Evolutionary conservation across 495 filamentous ascomycete species (phyloP).

Genomic region (Penicillium taxi): DNA sequence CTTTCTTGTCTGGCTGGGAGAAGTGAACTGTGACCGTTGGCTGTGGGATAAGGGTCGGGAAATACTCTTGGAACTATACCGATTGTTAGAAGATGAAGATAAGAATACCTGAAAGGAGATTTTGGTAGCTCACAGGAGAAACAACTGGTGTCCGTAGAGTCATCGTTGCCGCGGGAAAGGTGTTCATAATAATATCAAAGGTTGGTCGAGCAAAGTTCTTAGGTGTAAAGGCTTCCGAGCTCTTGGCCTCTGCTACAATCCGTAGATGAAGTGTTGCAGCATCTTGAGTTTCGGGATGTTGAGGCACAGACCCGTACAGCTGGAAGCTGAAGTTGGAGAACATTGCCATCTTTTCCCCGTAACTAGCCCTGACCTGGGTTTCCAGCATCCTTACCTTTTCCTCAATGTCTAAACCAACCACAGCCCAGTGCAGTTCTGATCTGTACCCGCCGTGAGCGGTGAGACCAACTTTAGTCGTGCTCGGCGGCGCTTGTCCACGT

Average conservation of each 20-base stretch:
- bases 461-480: conserved; percentile 48
- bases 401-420: conserved; percentile 25
- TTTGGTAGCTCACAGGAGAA: too few relatives aligned
- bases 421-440: conserved; percentile 33
- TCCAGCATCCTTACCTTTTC: background rate
- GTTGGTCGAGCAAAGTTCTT: conserved; percentile 11
- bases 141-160: too few relatives aligned
- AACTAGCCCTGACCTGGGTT: conserved; percentile 2
- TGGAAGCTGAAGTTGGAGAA: conserved; percentile 15
- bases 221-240: conserved; percentile 10
- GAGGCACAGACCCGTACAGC: conserved; percentile 9
- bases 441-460: conserved; percentile 43
- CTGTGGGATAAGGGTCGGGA: too few relatives aligned
- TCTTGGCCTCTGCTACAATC: conserved; percentile 14
- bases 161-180: too few relatives aligned
- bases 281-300: conserved; percentile 15
- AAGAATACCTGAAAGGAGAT: too few relatives aligned
- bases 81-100: too few relatives aligned
- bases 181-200: too few relatives aligned
- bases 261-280: conserved; percentile 11
- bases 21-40: too few relatives aligned
- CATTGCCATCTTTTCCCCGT: conserved; percentile 7
- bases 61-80: too few relatives aligned
- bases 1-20: conserved; percentile 3
- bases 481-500: conserved; percentile 39